Percentiles rank a stretch among this genome's conserved stretches.
phyloP scores from a whole-genome alignment of 2,329 filamentous ascomycete genomes.

The Thielaviopsis populi region DNA sequence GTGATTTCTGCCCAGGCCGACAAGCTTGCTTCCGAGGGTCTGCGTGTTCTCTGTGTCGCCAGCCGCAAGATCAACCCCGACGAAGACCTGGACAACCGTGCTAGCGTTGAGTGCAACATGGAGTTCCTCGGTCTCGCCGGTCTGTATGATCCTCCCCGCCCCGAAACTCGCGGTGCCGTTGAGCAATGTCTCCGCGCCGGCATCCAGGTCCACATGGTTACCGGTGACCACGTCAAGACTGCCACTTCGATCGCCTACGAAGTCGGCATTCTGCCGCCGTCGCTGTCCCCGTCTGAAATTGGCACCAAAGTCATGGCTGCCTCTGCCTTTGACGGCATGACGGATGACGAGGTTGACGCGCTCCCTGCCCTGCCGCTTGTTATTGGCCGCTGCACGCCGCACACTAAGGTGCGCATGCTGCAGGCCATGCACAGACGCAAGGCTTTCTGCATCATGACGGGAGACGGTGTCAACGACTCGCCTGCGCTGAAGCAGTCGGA shows the following conservation, averaged over 20 bases:
- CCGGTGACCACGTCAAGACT: slow-evolving; percentile 53
- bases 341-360: slow-evolving; percentile 46
- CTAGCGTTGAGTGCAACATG: slow-evolving; percentile 40
- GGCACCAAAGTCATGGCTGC: slow-evolving; percentile 44
- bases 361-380: slow-evolving; percentile 49
- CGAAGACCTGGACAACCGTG: slow-evolving; percentile 33
- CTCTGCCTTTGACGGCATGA: slow-evolving; percentile 46
- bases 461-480: slow-evolving; percentile 61
- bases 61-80: slow-evolving; percentile 29
- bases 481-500: slow-evolving; percentile 58
- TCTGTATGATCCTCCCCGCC: slow-evolving; percentile 56
- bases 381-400: slow-evolving; percentile 52
- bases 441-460: slow-evolving; percentile 59
- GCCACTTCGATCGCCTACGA: slow-evolving; percentile 50
- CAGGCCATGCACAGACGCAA: slow-evolving; percentile 55
- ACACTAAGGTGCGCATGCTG: slow-evolving; percentile 62
- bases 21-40: slow-evolving; percentile 44
- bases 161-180: slow-evolving; percentile 49
- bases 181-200: slow-evolving; percentile 44
- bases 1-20: slow-evolving; percentile 37
- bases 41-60: slow-evolving; percentile 55
- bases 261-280: slow-evolving; percentile 41
- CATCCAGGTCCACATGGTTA: slow-evolving; percentile 54
- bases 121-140: slow-evolving; percentile 55
- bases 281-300: slow-evolving; percentile 26